Percentiles rank a stretch among this genome's conserved stretches.
Conservation (phyloP, 2,329 filamentous ascomycete genomes). For the Paramyrothecium roridum region DNA sequence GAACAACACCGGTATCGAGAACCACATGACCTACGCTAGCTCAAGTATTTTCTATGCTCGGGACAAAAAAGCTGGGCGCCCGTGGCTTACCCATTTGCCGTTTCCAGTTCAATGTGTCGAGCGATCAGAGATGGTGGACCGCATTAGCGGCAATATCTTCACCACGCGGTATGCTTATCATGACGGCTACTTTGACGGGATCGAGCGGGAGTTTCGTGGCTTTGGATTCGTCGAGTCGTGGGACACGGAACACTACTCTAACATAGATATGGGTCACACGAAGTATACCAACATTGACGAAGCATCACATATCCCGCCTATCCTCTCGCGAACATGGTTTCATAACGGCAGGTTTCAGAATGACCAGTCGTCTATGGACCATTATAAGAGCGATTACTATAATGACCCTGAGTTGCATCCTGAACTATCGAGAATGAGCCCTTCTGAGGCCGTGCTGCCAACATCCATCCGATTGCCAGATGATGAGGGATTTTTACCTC, state of each 20-base stretch:
- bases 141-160: neutral
- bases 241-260: slow-evolving; percentile 7
- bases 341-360: slow-evolving; percentile 3
- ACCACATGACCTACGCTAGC: slow-evolving; percentile 10
- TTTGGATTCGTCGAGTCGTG: slow-evolving; percentile 24
- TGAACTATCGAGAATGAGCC: too few relatives aligned
- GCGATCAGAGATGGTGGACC: slow-evolving; percentile 4
- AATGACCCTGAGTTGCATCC: too few relatives aligned
- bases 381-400: too few relatives aligned
- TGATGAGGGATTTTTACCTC: too few relatives aligned
- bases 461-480: too few relatives aligned
- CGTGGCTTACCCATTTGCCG: slow-evolving; percentile 20
- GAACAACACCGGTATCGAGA: slow-evolving; percentile 17
- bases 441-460: too few relatives aligned
- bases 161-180: slow-evolving; percentile 13
- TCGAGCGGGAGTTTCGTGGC: slow-evolving; percentile 24
- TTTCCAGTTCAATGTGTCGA: slow-evolving; percentile 24
- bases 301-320: slow-evolving; percentile 2
- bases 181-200: slow-evolving; percentile 22
- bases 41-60: slow-evolving; percentile 15
- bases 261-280: neutral
- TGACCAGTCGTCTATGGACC: too few relatives aligned
- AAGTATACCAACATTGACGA: slow-evolving; percentile 2
- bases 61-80: slow-evolving; percentile 13
- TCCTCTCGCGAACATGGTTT: slow-evolving; percentile 7